Conservation (phyloP, 1,284 basidiomycete species). For the Trichosporon inkin region DNA sequence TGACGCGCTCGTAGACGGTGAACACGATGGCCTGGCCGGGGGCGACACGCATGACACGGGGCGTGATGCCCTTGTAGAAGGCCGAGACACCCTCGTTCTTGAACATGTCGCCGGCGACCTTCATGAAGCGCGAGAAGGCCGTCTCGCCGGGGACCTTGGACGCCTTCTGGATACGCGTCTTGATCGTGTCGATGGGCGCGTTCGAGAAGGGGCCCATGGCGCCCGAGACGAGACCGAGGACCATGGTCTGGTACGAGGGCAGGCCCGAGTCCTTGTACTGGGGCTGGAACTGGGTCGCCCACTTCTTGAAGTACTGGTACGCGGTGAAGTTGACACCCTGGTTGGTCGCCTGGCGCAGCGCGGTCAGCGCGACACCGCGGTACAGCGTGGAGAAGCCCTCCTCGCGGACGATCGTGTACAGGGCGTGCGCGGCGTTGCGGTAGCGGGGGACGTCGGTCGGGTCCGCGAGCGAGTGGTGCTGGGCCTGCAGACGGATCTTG, state of each 20-base stretch:
- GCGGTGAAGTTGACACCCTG: conserved; percentile 99
- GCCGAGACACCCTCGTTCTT: conserved; percentile 78
- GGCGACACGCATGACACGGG: conserved; percentile 90
- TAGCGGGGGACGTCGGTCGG: conserved; percentile 91
- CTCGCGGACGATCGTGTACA: conserved; percentile 90
- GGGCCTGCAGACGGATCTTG: conserved; percentile 97
- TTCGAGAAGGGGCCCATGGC: conserved; percentile 97
- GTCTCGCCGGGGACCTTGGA: conserved; percentile 71
- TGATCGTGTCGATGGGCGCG: conserved; percentile 96
- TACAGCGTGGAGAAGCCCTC: conserved; percentile 85
- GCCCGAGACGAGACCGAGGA: conserved; percentile 90
- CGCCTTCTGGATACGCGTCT: conserved; percentile 79
- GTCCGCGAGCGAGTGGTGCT: conserved; percentile 77
- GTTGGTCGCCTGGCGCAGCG: conserved; percentile 94
- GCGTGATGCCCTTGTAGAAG: conserved; percentile 97
- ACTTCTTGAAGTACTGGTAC: conserved; percentile 92
- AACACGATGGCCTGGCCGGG: conserved; percentile 67
- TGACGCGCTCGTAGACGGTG: conserved; percentile 72
- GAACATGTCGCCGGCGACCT: conserved; percentile 90
- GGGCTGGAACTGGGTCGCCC: conserved; percentile 72
- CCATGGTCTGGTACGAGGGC: conserved; percentile 90
- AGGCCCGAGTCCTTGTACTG: conserved; percentile 59
- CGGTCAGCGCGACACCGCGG: conserved; percentile 88
- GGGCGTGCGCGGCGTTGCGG: conserved; percentile 93
- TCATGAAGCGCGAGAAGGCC: conserved; percentile 65